These are phyloP conservation scores for Cytidiella melzeri DNA, from an alignment of 768 basidiomycete genomes.

Conservation along the genomic window DNA sequence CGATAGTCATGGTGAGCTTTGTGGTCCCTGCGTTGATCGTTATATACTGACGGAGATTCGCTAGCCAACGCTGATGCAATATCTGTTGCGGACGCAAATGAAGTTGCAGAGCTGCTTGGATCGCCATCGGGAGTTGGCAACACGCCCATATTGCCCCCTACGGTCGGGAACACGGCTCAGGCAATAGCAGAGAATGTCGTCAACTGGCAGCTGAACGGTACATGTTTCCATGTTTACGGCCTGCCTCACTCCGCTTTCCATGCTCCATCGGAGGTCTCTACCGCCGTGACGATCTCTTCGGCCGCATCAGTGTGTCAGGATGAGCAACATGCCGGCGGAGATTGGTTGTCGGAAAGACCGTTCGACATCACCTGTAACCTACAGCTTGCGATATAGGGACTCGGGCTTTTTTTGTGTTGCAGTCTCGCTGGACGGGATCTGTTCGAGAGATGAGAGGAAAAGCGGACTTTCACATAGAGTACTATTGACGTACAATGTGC, in stretches of 20 bases:
- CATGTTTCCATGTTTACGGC: not conserved
- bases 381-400: not conserved
- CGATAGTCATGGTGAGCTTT: not conserved
- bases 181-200: not conserved
- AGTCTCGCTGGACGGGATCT: not conserved
- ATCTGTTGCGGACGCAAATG: not conserved
- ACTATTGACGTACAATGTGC: constrained; percentile 7
- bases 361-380: not conserved
- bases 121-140: not conserved
- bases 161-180: not conserved
- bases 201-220: not conserved
- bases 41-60: not conserved
- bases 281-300: not conserved
- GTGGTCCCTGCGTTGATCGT: not conserved
- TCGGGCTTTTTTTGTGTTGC: not conserved
- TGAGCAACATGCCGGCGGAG: not conserved
- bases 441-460: not conserved
- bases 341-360: not conserved
- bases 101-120: not conserved
- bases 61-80: not conserved
- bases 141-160: not conserved
- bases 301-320: not conserved
- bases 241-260: not conserved
- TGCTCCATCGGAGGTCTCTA: not conserved
- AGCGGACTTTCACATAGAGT: not conserved